phyloP scores from a whole-genome alignment of 75 land plant species.

The Gnetum montanum region DNA sequence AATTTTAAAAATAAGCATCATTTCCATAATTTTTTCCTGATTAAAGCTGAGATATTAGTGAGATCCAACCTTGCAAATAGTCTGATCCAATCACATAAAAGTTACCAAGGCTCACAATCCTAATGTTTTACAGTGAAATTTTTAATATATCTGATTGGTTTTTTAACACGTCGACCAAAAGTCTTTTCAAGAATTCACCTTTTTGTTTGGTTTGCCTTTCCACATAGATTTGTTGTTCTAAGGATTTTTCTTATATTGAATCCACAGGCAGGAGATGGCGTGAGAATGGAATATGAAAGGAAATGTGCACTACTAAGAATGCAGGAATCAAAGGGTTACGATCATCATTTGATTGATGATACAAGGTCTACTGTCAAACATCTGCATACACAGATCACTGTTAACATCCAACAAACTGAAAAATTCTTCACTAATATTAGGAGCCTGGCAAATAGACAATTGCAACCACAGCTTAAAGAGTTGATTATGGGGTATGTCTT shows the following conservation, averaged over 20 bases:
- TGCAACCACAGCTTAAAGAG: slow-evolving; percentile 80
- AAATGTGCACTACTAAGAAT: slow-evolving; percentile 48
- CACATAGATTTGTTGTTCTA: too few relatives aligned
- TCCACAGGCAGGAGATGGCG: slow-evolving; percentile 43
- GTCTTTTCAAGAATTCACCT: too few relatives aligned
- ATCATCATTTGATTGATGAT: slow-evolving; percentile 53
- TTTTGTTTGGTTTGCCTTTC: too few relatives aligned
- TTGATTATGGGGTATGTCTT: slow-evolving; percentile 69
- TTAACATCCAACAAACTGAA: slow-evolving; percentile 67
- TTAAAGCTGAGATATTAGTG: too few relatives aligned
- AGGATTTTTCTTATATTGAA: background rate
- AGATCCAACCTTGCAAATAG: too few relatives aligned
- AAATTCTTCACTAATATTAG: slow-evolving; percentile 58
- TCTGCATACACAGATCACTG: slow-evolving; percentile 65
- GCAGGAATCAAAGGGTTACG: slow-evolving; percentile 74
- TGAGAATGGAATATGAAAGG: slow-evolving; percentile 75
- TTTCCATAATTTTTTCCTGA: too few relatives aligned
- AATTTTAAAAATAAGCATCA: too few relatives aligned
- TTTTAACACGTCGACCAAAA: too few relatives aligned
- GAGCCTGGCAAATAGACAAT: slow-evolving; percentile 63
- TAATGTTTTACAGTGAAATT: too few relatives aligned
- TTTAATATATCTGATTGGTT: too few relatives aligned
- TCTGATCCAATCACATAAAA: too few relatives aligned
- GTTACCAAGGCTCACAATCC: too few relatives aligned
- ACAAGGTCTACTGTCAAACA: slow-evolving; percentile 58